Evolutionary conservation across 495 filamentous ascomycete species (phyloP), one percentile per base, ranked within the genome.

Genomic region (Daldinia decipiens): DNA sequence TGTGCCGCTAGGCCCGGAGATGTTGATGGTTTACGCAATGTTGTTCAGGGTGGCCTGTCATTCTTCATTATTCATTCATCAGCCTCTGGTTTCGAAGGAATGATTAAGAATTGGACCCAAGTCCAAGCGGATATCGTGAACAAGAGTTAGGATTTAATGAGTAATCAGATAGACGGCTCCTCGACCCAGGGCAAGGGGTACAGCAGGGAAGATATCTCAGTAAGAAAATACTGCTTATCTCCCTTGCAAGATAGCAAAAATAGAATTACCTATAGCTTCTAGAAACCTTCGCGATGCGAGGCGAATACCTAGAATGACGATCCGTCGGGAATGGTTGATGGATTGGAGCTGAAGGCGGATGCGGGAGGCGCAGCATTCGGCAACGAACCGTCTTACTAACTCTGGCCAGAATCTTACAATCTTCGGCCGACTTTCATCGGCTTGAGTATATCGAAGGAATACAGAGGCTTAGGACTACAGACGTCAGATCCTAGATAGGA

Each of bases 391-490:
- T 31, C 51, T 53, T 53, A 53, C 51, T 53, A 53, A 7, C 51
- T 24, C 51, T 5, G 27, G 51, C 51, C 51, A 29, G 29, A 53
- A 31, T n/a, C 51, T 53, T 17, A 53, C 51, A 21, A 24, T 24
- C 2, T 53, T 53, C 51, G 51, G 51, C 51, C 51, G 51, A 53
- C 29, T 29, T 53, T 53, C 51, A 53, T 53, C 51, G 51, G 51
- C 29, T 53, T 53, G 29, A 53, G 15, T 31, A 17, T 31, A 47
- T 31, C 12, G 51, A 53, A 53, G 24, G 51, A 31, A 15, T 29
- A 29, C 1, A 5, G 15, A 53, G 7, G 13, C 26, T 53, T 17
- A 53, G 12, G n/a, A 17, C 51, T 53, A 53, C 8, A 31, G 26
- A 24, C 8, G 51, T 53, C 15, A 17, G 51, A 53, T 31, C n/a